These are phyloP conservation scores for Raphanus raphanistrum DNA, from an alignment of 345 rosid genomes.

Conservation along the genomic window DNA sequence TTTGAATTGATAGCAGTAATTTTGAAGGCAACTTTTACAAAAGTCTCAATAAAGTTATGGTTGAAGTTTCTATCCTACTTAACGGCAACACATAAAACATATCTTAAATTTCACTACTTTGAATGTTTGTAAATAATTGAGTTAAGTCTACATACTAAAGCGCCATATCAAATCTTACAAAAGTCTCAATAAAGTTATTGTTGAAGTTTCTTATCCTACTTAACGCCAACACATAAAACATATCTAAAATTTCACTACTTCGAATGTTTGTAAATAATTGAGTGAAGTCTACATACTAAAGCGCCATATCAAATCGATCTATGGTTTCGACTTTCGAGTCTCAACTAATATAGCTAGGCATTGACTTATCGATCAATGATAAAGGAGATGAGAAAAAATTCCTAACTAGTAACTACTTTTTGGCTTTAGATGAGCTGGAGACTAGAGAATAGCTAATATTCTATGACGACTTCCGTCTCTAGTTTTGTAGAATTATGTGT, in stretches of 20 bases:
- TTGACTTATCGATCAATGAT: slow-evolving; percentile 23
- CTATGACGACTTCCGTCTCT: not conserved
- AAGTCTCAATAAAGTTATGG: slow-evolving; percentile 27
- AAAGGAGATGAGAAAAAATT: not conserved
- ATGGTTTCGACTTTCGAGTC: slow-evolving; percentile 17
- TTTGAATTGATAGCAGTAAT: not conserved
- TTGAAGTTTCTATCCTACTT: slow-evolving; percentile 36
- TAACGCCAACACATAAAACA: slow-evolving; percentile 30
- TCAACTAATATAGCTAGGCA: slow-evolving; percentile 15
- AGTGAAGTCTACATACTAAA: slow-evolving; percentile 12
- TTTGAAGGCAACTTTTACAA: slow-evolving; percentile 23
- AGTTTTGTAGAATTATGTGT: not conserved
- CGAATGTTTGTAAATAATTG: slow-evolving; percentile 17
- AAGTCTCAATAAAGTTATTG: slow-evolving; percentile 26
- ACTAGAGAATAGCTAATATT: slow-evolving; percentile 20
- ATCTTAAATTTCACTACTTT: slow-evolving; percentile 35
- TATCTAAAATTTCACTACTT: slow-evolving; percentile 33
- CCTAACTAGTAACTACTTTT: slow-evolving; percentile 12
- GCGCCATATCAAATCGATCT: slow-evolving; percentile 14
- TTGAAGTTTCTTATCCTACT: slow-evolving; percentile 35
- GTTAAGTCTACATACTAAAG: slow-evolving; percentile 15
- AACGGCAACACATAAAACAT: slow-evolving; percentile 29
- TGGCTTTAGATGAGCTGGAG: not conserved
- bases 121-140: slow-evolving; percentile 14
- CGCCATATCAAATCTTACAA: slow-evolving; percentile 20